Evolutionary conservation across 2,329 filamentous ascomycete genomes (phyloP).

Genomic region (Fusarium oligoseptatum): DNA sequence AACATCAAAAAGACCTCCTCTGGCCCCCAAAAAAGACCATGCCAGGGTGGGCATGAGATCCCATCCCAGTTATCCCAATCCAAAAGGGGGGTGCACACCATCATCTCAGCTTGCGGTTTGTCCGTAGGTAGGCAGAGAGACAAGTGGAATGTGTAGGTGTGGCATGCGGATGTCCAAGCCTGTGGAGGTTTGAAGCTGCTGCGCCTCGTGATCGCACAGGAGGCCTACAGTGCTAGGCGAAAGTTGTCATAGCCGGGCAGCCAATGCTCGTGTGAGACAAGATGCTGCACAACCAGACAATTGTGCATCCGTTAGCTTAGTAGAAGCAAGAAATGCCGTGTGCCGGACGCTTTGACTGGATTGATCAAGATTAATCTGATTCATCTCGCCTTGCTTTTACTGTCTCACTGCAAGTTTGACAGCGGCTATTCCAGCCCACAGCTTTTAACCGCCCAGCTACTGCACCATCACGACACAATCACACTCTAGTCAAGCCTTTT

Average conservation of each 20-base stretch:
- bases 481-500: background rate
- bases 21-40: constrained; percentile 33
- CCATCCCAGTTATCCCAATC: constrained; percentile 23
- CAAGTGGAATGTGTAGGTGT: background rate
- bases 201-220: constrained; percentile 35
- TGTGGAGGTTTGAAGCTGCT: constrained; percentile 23
- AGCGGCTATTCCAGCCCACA: background rate
- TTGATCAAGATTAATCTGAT: constrained; percentile 1
- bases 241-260: constrained; percentile 5
- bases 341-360: constrained; percentile 16
- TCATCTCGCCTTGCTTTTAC: background rate
- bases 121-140: constrained; percentile 8
- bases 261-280: constrained; percentile 20
- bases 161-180: background rate
- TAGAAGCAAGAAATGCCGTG: constrained; percentile 14
- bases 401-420: background rate
- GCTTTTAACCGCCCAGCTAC: constrained; percentile 2
- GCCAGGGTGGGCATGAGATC: constrained; percentile 15
- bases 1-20: constrained; percentile 1
- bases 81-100: background rate
- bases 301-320: constrained; percentile 6
- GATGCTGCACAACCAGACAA: constrained; percentile 22
- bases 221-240: constrained; percentile 28
- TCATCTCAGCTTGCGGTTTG: background rate
- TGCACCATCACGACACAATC: background rate